A percentile compares a stretch with the other conserved stretches of the same genome.
These are phyloP conservation scores for Leccinum variicolor DNA, from an alignment of 768 basidiomycete species.

Conservation along the genomic window DNA sequence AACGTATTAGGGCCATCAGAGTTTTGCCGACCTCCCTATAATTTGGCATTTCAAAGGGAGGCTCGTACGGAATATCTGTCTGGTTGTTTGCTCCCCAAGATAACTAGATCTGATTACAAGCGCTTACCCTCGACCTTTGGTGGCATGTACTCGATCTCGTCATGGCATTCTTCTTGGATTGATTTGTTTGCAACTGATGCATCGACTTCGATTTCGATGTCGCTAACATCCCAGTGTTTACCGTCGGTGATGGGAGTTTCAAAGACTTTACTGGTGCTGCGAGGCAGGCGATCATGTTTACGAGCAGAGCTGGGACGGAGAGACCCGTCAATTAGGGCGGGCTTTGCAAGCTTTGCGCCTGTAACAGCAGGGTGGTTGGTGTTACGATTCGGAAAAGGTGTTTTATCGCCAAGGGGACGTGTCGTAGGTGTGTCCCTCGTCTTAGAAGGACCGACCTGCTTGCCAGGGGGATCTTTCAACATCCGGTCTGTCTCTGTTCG, in stretches of 20 bases:
- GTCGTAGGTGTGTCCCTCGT: conserved; percentile 20
- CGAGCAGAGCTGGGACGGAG: conserved; percentile 67
- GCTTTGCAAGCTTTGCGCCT: conserved; percentile 35
- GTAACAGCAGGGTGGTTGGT: conserved; percentile 32
- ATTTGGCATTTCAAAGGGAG: conserved; percentile 48
- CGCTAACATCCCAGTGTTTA: conserved; percentile 75
- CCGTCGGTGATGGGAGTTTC: conserved; percentile 67
- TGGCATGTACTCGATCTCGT: conserved; percentile 56
- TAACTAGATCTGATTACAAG: background rate
- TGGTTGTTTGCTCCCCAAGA: background rate
- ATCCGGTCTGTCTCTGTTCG: conserved; percentile 20
- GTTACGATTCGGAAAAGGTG: conserved; percentile 68
- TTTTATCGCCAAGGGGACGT: conserved; percentile 70
- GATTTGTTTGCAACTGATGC: conserved; percentile 20
- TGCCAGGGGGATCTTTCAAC: conserved; percentile 21
- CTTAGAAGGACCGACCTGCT: conserved; percentile 27
- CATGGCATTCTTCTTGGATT: conserved; percentile 33
- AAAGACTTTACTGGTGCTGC: conserved; percentile 48
- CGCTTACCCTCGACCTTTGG: conserved; percentile 47
- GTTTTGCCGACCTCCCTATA: conserved; percentile 40
- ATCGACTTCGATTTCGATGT: conserved; percentile 40
- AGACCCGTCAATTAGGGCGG: conserved; percentile 38
- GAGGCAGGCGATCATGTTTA: conserved; percentile 56
- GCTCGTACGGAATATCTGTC: conserved; percentile 42
- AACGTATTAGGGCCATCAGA: conserved; percentile 36